Evolutionary conservation across 1,139 yeast genomes (phyloP), one percentile per base, ranked within the genome.

Genomic region (Meyerozyma elateridarum): DNA sequence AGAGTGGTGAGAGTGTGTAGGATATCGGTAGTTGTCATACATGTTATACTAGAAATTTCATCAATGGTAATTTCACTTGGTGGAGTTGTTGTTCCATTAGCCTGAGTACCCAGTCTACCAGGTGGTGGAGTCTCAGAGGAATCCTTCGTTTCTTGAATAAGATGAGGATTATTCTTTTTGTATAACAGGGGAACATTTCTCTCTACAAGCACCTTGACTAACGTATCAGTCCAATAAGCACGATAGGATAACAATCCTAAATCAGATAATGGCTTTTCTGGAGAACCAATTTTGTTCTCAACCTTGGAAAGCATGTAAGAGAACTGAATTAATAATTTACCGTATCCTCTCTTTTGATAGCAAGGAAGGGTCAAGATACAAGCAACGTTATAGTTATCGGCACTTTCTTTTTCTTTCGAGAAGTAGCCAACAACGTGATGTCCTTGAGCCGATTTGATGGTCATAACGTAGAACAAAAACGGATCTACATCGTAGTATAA

Each of bases 401-500:
- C 94, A 43, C 89, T 79, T 58, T 89, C 97, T 57, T 91, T 91
- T 56, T 91, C 99, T 49, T 91, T 91, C 2, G 97, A 89, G 51
- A 91, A 91, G 53, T 85, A 91, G 0, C 99, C 99, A 8, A 91
- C 96, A 32, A 91, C 66, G 58, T 91, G 97, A 56, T 89, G 96
- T 3, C 98, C 96, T 44, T 77, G 73, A 39, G 81, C 85, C 44
- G 89, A 94, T 40, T 85, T 73, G 39, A 79, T 73, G 0, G 97
- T 88, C 97, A 93, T 89, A 48, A 95, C 83, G 55, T 91, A 91
- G 51, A 91, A 91, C 47, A 91, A 63, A 50, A 91, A 91, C 4
- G 99, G 98, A 54, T 91, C 98, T 29, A 91, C 98, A 54, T 93
- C 99, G 56, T 89, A 91, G 57, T 89, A 93, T 28, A 91, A 70